Conservation (phyloP, 2,329 filamentous ascomycete genomes). For the Cylindrodendrum hubeiense region DNA sequence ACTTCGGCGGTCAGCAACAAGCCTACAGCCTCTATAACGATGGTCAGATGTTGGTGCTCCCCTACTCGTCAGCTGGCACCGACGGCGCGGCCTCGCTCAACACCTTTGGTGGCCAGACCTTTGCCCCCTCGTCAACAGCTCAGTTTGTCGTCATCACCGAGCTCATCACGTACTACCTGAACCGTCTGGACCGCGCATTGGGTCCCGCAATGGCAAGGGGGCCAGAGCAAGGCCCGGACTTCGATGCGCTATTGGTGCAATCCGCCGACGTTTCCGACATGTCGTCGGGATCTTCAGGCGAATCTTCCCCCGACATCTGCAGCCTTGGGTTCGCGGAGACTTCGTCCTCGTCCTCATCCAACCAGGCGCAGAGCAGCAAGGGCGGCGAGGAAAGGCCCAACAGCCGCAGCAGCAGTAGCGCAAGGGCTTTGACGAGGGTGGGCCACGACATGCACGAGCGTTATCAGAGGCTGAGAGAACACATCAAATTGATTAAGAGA, state of each 20-base stretch:
- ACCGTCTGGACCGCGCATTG: not conserved
- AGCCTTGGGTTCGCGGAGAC: not conserved
- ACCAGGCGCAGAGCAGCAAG: not conserved
- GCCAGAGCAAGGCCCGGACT: not conserved
- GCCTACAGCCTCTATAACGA: not conserved
- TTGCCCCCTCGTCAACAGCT: not conserved
- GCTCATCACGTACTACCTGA: slow-evolving; percentile 4
- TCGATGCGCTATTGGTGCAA: not conserved
- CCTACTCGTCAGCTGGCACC: not conserved
- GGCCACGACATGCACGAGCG: slow-evolving; percentile 1
- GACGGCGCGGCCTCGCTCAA: not conserved
- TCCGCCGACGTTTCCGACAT: not conserved
- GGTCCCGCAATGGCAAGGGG: not conserved
- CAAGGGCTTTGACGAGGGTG: not conserved
- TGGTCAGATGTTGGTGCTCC: not conserved
- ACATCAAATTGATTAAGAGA: not conserved
- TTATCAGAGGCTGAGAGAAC: not conserved
- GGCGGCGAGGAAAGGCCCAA: not conserved
- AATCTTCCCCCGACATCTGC: not conserved
- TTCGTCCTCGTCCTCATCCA: not conserved
- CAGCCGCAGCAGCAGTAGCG: not conserved
- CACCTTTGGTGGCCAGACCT: not conserved
- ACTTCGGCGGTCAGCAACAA: not conserved
- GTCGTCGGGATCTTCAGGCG: not conserved
- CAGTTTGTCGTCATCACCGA: not conserved